Conservation (phyloP, 805 yeast genomes). For the Candida oleophila region DNA sequence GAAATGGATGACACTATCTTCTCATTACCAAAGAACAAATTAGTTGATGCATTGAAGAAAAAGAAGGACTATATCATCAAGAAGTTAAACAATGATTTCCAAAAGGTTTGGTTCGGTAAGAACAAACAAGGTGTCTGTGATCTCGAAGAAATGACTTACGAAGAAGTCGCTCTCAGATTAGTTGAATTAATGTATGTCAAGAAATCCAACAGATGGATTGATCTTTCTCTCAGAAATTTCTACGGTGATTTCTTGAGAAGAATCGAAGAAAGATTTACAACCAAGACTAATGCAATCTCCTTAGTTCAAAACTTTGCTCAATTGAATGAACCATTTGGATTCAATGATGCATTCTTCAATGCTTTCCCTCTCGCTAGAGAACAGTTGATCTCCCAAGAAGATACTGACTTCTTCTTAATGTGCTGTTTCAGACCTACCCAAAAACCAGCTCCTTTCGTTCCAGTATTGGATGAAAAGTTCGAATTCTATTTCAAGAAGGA, state of each 20-base stretch:
- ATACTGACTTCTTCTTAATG: conserved; percentile 86
- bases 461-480: conserved; percentile 89
- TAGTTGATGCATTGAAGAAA: conserved; percentile 74
- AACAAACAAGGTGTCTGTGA: conserved; percentile 81
- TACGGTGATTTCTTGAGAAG: conserved; percentile 86
- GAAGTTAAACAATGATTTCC: conserved; percentile 89
- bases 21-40: conserved; percentile 83
- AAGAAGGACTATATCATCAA: conserved; percentile 85
- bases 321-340: conserved; percentile 64
- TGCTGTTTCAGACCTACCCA: conserved; percentile 80
- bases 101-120: conserved; percentile 96
- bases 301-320: conserved; percentile 71
- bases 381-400: conserved; percentile 92
- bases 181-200: conserved; percentile 86
- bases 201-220: conserved; percentile 84
- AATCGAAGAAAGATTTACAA: conserved; percentile 92
- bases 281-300: conserved; percentile 52
- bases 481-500: conserved; percentile 98
- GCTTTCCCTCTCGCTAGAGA: conserved; percentile 72
- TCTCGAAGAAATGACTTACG: conserved; percentile 92
- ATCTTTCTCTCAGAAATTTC: conserved; percentile 78
- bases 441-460: conserved; percentile 98
- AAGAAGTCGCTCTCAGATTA: conserved; percentile 82
- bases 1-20: conserved; percentile 94
- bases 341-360: conserved; percentile 57